Base-by-base conservation (phyloP, 1,139 yeast species). In the Hemisphaericaspora subhashii region DNA sequence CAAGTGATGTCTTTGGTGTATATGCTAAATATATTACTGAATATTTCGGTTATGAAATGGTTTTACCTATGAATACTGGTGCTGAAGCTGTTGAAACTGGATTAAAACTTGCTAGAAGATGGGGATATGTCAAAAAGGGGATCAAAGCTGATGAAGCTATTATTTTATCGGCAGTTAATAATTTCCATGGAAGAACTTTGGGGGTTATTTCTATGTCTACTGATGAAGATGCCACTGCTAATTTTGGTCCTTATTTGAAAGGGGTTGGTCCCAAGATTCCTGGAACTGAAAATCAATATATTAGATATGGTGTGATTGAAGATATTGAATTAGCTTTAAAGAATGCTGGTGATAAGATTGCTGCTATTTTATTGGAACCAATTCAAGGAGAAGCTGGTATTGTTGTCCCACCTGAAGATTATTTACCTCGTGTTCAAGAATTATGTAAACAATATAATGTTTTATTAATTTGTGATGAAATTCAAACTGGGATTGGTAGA, bases 341-440 rank as follows among this genome's bases (percentile, higher is more conserved):
- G 51, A 80, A 80, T 43, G 92, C 95, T 22, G 97, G 97, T 48
- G 94, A 86, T 63, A 84, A 83, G 61, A 81, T 90, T 50, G 96
- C 96, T 31, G 98, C 96, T 31, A 81, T 90, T 50, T 70, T 90
- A 51, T 79, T 90, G 52, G 98, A 90, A 68, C 98, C 98, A 47
- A 90, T 90, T 57, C 98, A 90, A 66, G 98, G 98, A 62, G 98
- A 90, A 66, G 98, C 98, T 26, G 98, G 98, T 54, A 90, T 90
- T 51, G 95, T 90, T 27, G 96, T 90, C 20, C 98, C 98, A 39
- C 95, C 94, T 48, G 69, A 65, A 40, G 95, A 79, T 55, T 90
- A 90, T 69, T 77, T 90, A 51, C 66, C 82, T 41, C 69, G 73
- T 52, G 96, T 90, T 25, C 79, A 79, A 52, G 80, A 68, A 42